Evolutionary conservation across 176 grass and related monocot species (phyloP).

Genomic region (Triticum dicoccoides): DNA sequence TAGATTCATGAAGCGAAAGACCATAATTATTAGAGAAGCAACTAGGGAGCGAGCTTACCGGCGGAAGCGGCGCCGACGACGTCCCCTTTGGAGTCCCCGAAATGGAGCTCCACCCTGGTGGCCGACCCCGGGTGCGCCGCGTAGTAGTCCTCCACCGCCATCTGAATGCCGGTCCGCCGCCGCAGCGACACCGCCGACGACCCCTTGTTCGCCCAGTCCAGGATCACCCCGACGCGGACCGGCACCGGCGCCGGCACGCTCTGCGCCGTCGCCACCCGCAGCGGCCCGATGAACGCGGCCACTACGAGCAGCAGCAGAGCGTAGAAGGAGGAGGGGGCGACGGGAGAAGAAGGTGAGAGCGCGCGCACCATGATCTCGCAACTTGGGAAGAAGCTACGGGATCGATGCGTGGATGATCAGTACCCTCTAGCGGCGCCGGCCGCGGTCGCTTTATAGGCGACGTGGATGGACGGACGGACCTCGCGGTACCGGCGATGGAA

Average conservation of each 20-base stretch:
- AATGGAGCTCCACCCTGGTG: slow-evolving; percentile 28
- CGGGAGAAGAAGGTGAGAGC: background rate
- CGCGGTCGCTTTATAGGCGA: slow-evolving; percentile 11
- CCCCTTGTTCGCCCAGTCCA: background rate
- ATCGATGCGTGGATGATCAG: background rate
- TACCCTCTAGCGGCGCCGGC: background rate
- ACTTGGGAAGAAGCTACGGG: background rate
- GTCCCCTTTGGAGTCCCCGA: slow-evolving; percentile 33
- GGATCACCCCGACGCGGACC: slow-evolving; percentile 61
- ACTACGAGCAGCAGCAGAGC: background rate
- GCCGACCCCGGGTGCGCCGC: slow-evolving; percentile 4
- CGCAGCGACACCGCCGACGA: slow-evolving; percentile 22
- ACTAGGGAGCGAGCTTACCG: slow-evolving; percentile 22
- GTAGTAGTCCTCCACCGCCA: slow-evolving; percentile 74
- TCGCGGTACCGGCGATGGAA: no score
- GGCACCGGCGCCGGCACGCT: background rate
- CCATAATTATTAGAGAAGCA: no score
- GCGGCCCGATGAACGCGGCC: background rate
- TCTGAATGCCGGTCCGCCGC: slow-evolving; percentile 29
- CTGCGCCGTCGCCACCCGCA: slow-evolving; percentile 28
- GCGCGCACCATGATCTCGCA: background rate
- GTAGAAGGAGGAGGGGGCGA: background rate
- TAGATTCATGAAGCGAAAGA: no score
- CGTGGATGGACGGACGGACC: background rate
- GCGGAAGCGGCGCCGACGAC: slow-evolving; percentile 41